These are phyloP conservation scores for Rhododendron williamsianum DNA, from an alignment of 148 eudicot species.

Conservation along the genomic window DNA sequence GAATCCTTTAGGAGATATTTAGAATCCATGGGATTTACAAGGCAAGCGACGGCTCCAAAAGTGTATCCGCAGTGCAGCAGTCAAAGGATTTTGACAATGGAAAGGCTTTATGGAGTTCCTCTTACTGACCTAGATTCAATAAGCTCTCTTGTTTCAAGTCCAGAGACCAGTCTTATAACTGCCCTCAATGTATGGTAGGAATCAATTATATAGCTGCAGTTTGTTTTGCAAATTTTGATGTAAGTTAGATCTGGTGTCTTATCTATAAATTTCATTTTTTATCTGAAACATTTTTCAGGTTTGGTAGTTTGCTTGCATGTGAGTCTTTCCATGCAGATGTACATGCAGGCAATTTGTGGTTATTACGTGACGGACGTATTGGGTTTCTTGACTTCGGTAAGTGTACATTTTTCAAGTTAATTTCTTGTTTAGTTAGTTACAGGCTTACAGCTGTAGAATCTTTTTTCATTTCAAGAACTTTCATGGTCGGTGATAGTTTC, in stretches of 20 bases:
- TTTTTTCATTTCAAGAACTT: not conserved
- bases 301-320: constrained; percentile 94
- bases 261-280: not conserved
- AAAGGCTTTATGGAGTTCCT: constrained; percentile 97
- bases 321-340: constrained; percentile 98
- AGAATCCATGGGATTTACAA: constrained; percentile 70
- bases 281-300: constrained; percentile 48
- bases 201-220: not conserved
- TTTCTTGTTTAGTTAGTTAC: not conserved
- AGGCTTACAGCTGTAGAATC: not conserved
- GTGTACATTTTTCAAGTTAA: constrained; percentile 1
- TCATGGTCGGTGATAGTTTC: not conserved
- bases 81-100: constrained; percentile 84
- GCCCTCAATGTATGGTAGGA: constrained; percentile 96
- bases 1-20: constrained; percentile 84
- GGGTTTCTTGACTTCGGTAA: constrained; percentile 97
- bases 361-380: constrained; percentile 90
- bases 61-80: constrained; percentile 75
- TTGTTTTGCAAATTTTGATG: not conserved
- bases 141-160: constrained; percentile 77
- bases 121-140: constrained; percentile 96
- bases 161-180: constrained; percentile 86
- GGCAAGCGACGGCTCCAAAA: constrained; percentile 93
- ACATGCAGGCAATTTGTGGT: constrained; percentile 97
- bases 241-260: not conserved